Conservation (phyloP, 768 basidiomycete species). For the Amylocystis lapponica region DNA sequence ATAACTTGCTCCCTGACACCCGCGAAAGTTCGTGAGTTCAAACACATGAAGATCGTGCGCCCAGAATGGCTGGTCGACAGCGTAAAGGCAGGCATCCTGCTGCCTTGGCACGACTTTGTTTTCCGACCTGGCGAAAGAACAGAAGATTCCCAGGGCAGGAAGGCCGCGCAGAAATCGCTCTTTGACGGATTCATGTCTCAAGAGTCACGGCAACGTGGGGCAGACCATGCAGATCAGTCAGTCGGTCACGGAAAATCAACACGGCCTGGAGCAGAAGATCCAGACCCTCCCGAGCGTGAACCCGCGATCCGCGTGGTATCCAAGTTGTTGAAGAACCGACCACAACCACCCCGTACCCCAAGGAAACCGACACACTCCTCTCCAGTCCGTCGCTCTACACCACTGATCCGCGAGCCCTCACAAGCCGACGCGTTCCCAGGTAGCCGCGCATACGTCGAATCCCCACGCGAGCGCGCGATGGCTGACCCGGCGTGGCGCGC, state of each 20-base stretch:
- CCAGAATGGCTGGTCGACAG: conserved; percentile 90
- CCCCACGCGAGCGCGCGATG: conserved; percentile 72
- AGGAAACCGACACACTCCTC: conserved; percentile 35
- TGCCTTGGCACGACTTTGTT: conserved; percentile 78
- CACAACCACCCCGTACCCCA: conserved; percentile 13
- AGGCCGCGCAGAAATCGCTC: conserved; percentile 33
- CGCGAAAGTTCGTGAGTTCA: conserved; percentile 83
- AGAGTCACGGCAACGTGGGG: background rate
- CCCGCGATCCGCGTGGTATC: background rate
- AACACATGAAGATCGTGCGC: conserved; percentile 82
- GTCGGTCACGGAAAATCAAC: no score
- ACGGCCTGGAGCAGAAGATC: background rate
- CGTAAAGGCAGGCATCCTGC: conserved; percentile 53
- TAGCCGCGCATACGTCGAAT: conserved; percentile 68
- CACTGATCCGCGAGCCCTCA: no score
- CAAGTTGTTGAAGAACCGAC: background rate
- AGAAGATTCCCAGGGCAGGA: conserved; percentile 46
- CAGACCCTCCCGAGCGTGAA: no score
- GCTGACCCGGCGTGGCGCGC: conserved; percentile 80
- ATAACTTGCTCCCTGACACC: conserved; percentile 89
- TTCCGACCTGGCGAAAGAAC: conserved; percentile 45
- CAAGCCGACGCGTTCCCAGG: conserved; percentile 45
- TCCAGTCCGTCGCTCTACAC: no score
- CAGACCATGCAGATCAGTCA: no score
- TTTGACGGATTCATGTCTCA: conserved; percentile 16